These are phyloP conservation scores for Neonectria coccinea DNA, from an alignment of 2,329 filamentous ascomycete species.

Conservation along the genomic window DNA sequence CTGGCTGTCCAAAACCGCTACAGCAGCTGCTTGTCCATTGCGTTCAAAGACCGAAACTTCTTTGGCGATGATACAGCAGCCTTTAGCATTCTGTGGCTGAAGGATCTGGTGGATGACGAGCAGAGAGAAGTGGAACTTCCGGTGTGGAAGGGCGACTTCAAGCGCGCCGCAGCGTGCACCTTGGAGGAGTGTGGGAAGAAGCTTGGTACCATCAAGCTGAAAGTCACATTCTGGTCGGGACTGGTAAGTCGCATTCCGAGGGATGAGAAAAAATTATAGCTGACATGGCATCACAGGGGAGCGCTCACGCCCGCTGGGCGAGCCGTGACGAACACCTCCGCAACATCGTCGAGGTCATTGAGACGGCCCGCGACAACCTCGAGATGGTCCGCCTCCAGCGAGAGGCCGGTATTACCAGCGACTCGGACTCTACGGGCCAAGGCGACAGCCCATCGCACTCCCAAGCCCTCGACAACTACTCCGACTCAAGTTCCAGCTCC, in stretches of 20 bases:
- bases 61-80: slow-evolving; percentile 68
- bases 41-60: slow-evolving; percentile 57
- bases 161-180: slow-evolving; percentile 60
- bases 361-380: slow-evolving; percentile 53
- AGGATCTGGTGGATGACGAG: slow-evolving; percentile 76
- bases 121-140: slow-evolving; percentile 67
- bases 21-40: slow-evolving; percentile 64
- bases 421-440: slow-evolving; percentile 42
- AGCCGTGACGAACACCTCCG: slow-evolving; percentile 50
- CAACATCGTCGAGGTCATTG: slow-evolving; percentile 61
- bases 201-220: slow-evolving; percentile 59
- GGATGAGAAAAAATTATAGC: not conserved
- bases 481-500: slow-evolving; percentile 46
- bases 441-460: slow-evolving; percentile 17
- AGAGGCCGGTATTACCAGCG: slow-evolving; percentile 50
- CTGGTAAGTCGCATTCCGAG: slow-evolving; percentile 44
- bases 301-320: slow-evolving; percentile 52
- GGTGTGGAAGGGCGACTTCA: slow-evolving; percentile 72
- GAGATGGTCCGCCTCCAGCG: slow-evolving; percentile 49
- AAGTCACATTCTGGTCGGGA: slow-evolving; percentile 51
- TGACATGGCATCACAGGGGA: slow-evolving; percentile 44
- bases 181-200: slow-evolving; percentile 59
- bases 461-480: slow-evolving; percentile 38
- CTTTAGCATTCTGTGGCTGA: slow-evolving; percentile 75
- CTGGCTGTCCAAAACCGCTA: slow-evolving; percentile 73